phyloP scores from a whole-genome alignment of 73 alveolate genomes.

The Symbiodinium pilosum region DNA sequence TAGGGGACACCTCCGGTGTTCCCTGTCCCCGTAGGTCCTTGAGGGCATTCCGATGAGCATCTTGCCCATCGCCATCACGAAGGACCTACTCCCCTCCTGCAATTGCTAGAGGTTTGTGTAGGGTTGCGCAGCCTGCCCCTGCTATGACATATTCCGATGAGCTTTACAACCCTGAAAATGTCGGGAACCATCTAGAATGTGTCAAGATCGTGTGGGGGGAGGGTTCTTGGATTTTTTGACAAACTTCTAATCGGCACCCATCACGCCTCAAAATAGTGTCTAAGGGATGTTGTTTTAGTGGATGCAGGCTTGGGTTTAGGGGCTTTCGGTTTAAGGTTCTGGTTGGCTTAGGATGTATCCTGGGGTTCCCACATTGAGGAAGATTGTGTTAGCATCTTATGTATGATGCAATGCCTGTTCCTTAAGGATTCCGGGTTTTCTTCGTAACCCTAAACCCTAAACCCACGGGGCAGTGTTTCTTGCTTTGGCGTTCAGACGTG shows the following conservation, averaged over 20 bases:
- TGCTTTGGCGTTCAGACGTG: no score
- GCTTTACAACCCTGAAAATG: background rate
- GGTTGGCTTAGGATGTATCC: background rate
- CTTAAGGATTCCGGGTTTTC: background rate
- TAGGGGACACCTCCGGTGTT: no score
- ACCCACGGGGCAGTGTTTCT: no score
- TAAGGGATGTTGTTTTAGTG: background rate
- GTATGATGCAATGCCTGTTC: background rate
- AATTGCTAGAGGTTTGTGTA: background rate
- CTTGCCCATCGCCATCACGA: constrained; percentile 6
- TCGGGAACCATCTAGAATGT: background rate
- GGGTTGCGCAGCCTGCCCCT: background rate
- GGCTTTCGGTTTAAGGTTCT: background rate
- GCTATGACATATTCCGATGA: background rate
- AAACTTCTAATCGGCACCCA: no score
- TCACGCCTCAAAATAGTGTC: no score
- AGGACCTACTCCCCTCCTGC: background rate
- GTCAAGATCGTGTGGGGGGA: background rate
- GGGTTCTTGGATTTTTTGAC: background rate
- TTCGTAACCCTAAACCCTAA: background rate
- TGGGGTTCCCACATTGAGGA: background rate
- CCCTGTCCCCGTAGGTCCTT: background rate
- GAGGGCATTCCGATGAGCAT: constrained; percentile 2
- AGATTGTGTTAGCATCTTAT: background rate
- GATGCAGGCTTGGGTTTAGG: background rate